Percentiles rank a stretch among this genome's conserved stretches.
Evolutionary conservation across 2,329 filamentous ascomycete species (phyloP).

Genomic region (Phoma sp.): DNA sequence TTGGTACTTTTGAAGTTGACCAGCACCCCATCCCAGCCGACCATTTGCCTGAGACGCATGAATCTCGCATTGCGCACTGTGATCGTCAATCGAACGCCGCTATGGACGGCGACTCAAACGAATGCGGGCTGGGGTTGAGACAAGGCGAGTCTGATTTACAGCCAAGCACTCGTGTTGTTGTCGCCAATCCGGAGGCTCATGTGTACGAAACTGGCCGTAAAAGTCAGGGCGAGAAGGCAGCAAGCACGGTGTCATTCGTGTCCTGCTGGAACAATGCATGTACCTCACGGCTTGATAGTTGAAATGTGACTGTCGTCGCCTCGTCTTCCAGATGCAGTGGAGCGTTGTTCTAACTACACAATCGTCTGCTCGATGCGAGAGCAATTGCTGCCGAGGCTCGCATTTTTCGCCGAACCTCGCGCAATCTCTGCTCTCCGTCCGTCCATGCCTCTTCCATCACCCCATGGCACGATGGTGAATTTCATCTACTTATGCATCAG

Average conservation of each 20-base stretch:
- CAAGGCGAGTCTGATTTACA: constrained; percentile 12
- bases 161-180: constrained; percentile 9
- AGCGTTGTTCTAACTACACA: neutral
- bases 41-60: neutral
- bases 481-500: constrained; percentile 17
- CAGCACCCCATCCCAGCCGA: neutral
- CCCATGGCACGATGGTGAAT: constrained; percentile 25
- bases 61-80: neutral
- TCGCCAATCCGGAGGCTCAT: constrained; percentile 1
- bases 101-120: constrained; percentile 7
- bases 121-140: constrained; percentile 12
- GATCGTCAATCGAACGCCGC: neutral
- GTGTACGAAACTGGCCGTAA: constrained; percentile 6
- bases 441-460: constrained; percentile 23
- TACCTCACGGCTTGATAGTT: neutral
- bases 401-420: constrained; percentile 4
- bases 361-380: constrained; percentile 5
- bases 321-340: neutral
- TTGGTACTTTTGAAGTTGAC: neutral
- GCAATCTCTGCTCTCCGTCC: constrained; percentile 19
- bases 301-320: neutral
- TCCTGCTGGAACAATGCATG: neutral
- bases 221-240: neutral
- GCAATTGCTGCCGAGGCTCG: constrained; percentile 12
- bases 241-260: neutral